Evolutionary conservation across 2,329 filamentous ascomycete genomes (phyloP), one percentile per base, ranked within the genome.

Genomic region (Aphanoascus verrucosus): DNA sequence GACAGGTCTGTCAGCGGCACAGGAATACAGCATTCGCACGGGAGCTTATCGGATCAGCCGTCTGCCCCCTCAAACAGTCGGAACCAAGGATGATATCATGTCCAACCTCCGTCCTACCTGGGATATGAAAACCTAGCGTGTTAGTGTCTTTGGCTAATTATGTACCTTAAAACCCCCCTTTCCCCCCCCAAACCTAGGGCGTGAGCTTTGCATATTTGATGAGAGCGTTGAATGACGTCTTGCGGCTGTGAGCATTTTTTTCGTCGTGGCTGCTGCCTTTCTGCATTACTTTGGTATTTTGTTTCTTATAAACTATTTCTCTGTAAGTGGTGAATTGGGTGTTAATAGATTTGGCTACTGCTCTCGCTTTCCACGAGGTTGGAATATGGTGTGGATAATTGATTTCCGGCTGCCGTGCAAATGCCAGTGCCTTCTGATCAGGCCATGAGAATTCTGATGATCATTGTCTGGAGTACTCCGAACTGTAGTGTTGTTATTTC

Each of bases 31-130:
- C 62, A 83, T 95, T 62, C 86, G 89, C 59, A 79, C 74, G 54
- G 90, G 90, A 59, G 89, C 88, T 44, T 91, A 94, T 63, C 86
- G 90, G 58, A 81, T 96, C 59, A 93, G 87, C 65, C 83, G 86
- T 48, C 78, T 96, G 56, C 89, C 90, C 0, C 83, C 82, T 55
- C 88, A 90, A 60, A 80, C 84, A 42, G 87, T 94, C 55, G 90
- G 89, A 59, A 89, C 87, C 2, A 78, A 77, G 63, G 80, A 85
- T 34, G 81, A 88, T 54, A 69, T 91, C 66, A 70, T 73, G 54
- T 70, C 69, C n/a, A 73, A 81, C 59, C 69, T 84, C 65, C 71
- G 71, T 61, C 81, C 81, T 35, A 72, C 71, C 55, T 78, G 78
- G 77, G 72, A 77, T 63, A 70, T 81, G 69, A 51, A 53, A 37